Conservation (phyloP, 2,329 filamentous ascomycete species). For the Claviceps arundinis region DNA sequence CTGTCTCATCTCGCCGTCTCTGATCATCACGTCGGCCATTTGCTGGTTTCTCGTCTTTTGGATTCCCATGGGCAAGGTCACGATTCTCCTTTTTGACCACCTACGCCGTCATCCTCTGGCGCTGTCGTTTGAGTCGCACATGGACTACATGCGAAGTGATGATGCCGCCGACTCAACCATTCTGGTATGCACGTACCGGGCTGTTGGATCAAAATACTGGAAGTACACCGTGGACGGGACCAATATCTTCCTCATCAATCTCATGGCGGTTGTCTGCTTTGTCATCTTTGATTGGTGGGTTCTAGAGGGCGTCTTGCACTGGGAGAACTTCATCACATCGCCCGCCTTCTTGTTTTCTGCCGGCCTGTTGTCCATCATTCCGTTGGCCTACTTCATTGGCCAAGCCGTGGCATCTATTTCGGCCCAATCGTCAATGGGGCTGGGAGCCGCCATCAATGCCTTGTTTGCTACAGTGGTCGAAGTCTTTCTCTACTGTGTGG, state of each 20-base stretch:
- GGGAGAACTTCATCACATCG: slow-evolving; percentile 64
- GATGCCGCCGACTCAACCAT: slow-evolving; percentile 71
- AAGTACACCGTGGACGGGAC: slow-evolving; percentile 98
- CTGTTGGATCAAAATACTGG: slow-evolving; percentile 91
- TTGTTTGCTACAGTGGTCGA: slow-evolving; percentile 97
- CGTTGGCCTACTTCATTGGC: slow-evolving; percentile 94
- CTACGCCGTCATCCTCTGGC: slow-evolving; percentile 85
- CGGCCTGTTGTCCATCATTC: slow-evolving; percentile 83
- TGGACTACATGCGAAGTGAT: slow-evolving; percentile 55
- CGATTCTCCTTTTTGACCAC: slow-evolving; percentile 78
- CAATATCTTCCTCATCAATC: slow-evolving; percentile 97
- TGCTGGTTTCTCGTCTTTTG: slow-evolving; percentile 97
- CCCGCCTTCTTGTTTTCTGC: slow-evolving; percentile 77
- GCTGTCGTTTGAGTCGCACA: slow-evolving; percentile 83
- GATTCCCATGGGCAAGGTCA: slow-evolving; percentile 97
- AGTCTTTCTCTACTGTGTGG: slow-evolving; percentile 94
- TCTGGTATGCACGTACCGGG: slow-evolving; percentile 90
- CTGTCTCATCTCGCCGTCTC: slow-evolving; percentile 71
- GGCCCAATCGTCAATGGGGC: slow-evolving; percentile 94
- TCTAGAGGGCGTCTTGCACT: slow-evolving; percentile 51
- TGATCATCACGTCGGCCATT: slow-evolving; percentile 72
- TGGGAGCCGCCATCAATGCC: slow-evolving; percentile 92
- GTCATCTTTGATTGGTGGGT: slow-evolving; percentile 88
- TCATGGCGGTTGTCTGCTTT: slow-evolving; percentile 86
- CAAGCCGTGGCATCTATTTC: slow-evolving; percentile 98